Evolutionary conservation across 2,329 filamentous ascomycete species (phyloP).

Genomic region (Fusarium aywerte): DNA sequence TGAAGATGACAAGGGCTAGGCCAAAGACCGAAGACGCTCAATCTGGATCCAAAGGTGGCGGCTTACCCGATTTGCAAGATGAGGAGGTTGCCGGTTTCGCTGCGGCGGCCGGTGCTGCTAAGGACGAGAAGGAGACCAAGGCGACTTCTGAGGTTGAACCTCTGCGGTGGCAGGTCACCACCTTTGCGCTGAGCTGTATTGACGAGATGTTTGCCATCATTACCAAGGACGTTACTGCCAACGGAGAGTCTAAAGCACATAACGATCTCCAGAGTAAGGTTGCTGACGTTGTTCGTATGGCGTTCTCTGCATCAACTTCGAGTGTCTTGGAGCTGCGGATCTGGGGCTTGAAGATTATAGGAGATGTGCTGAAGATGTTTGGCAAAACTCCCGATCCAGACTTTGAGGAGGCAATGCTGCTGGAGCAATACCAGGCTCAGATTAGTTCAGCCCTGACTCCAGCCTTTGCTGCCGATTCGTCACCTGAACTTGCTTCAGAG

Average conservation of each 20-base stretch:
- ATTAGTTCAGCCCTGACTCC: constrained; percentile 97
- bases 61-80: constrained; percentile 84
- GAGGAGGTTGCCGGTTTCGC: constrained; percentile 98
- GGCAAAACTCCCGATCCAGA: constrained; percentile 95
- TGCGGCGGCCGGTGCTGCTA: constrained; percentile 70
- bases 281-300: constrained; percentile 94
- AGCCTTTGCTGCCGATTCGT: constrained; percentile 94
- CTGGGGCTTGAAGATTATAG: constrained; percentile 92
- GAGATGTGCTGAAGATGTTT: constrained; percentile 94
- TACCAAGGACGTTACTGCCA: constrained; percentile 79
- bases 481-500: constrained; percentile 92
- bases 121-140: constrained; percentile 64
- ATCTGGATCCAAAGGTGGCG: constrained; percentile 58
- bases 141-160: constrained; percentile 78
- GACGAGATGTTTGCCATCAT: constrained; percentile 84
- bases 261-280: constrained; percentile 82
- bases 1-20: constrained; percentile 86
- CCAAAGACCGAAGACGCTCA: constrained; percentile 63
- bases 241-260: constrained; percentile 82
- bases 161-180: constrained; percentile 93
- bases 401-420: constrained; percentile 93
- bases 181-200: constrained; percentile 91
- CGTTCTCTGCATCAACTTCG: constrained; percentile 96
- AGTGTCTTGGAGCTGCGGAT: constrained; percentile 90
- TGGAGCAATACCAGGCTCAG: constrained; percentile 98